These are phyloP conservation scores for Pleurotus tuber-regium DNA, from an alignment of 768 basidiomycete genomes.

Conservation along the genomic window DNA sequence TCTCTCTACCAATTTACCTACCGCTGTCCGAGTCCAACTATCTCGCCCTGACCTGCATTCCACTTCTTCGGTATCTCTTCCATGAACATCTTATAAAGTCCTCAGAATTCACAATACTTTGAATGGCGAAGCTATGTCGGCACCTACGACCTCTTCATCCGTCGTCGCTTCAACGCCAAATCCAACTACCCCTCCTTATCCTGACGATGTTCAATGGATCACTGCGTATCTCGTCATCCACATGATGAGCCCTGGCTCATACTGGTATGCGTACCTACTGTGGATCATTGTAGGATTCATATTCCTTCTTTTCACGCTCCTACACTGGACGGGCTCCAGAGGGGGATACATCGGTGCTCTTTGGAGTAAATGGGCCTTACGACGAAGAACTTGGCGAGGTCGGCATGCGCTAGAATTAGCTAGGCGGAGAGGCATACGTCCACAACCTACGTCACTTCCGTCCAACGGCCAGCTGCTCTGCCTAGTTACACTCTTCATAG, in stretches of 20 bases:
- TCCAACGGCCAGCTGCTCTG: constrained; percentile 63
- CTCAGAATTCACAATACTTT: too few relatives aligned
- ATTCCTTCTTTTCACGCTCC: constrained; percentile 35
- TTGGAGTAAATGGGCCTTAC: constrained; percentile 59
- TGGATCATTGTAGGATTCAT: constrained; percentile 52
- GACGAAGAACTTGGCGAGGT: constrained; percentile 57
- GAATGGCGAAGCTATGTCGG: background rate
- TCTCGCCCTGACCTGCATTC: too few relatives aligned
- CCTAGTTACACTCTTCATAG: constrained; percentile 40
- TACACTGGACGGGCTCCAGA: constrained; percentile 41
- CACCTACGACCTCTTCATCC: constrained; percentile 13
- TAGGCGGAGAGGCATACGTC: constrained; percentile 29
- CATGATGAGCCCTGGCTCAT: constrained; percentile 47
- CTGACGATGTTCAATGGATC: constrained; percentile 49
- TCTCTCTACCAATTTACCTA: too few relatives aligned
- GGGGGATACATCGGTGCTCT: constrained; percentile 42
- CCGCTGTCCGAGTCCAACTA: too few relatives aligned
- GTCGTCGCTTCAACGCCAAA: constrained; percentile 22
- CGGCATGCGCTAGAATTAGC: constrained; percentile 27
- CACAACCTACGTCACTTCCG: constrained; percentile 48
- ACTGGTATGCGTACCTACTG: constrained; percentile 55
- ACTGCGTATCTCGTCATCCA: constrained; percentile 57
- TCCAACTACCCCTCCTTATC: constrained; percentile 41
- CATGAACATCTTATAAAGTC: too few relatives aligned
- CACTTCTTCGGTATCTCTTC: too few relatives aligned